Conservation (phyloP, 2,329 filamentous ascomycete species). For the Pseudogymnoascus verrucosus region DNA sequence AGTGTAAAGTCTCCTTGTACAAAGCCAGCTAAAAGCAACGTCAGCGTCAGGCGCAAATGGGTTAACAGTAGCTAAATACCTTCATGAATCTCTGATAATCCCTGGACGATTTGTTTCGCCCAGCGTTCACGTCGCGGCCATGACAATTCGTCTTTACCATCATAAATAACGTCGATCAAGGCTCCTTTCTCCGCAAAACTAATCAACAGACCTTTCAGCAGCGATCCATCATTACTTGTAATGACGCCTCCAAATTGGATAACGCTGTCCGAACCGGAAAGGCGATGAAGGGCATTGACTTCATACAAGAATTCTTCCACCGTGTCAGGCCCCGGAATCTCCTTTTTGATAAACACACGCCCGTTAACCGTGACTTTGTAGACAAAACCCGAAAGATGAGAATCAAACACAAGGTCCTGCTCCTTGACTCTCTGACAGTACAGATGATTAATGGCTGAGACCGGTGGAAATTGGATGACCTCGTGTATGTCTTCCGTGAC, state of each 20-base stretch:
- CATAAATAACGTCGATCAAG: constrained; percentile 84
- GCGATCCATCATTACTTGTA: constrained; percentile 64
- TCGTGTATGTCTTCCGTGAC: constrained; percentile 91
- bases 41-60: background rate
- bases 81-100: constrained; percentile 88
- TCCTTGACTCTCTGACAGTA: constrained; percentile 59
- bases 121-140: constrained; percentile 76
- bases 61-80: background rate
- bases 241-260: constrained; percentile 84
- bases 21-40: constrained; percentile 57
- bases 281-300: constrained; percentile 81
- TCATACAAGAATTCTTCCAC: constrained; percentile 97
- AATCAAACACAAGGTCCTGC: constrained; percentile 71
- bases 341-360: constrained; percentile 81
- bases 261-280: constrained; percentile 66
- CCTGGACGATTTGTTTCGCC: constrained; percentile 85
- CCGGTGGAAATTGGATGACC: constrained; percentile 76
- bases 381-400: constrained; percentile 93
- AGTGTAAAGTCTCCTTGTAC: constrained; percentile 97
- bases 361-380: constrained; percentile 76
- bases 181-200: constrained; percentile 80
- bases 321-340: constrained; percentile 91
- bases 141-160: constrained; percentile 51
- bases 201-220: constrained; percentile 84
- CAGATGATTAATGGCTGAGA: constrained; percentile 67